Percentiles rank a stretch among this genome's conserved stretches.
phyloP scores from a whole-genome alignment of 2,329 filamentous ascomycete species.

The Venturia asperata region DNA sequence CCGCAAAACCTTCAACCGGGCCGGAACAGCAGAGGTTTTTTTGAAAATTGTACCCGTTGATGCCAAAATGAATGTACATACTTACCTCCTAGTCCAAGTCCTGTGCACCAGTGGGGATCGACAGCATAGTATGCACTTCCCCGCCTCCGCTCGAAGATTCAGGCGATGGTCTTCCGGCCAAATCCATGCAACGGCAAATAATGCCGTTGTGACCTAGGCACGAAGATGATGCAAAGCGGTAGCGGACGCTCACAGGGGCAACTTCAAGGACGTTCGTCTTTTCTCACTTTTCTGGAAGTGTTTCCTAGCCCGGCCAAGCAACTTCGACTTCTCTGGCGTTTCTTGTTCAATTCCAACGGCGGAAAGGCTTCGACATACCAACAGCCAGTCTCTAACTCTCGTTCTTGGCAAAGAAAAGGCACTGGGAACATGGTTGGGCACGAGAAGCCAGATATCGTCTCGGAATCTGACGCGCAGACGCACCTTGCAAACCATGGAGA shows the following conservation, averaged over 20 bases:
- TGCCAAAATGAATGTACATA: too few species aligned
- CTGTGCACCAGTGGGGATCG: not conserved
- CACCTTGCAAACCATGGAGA: not conserved
- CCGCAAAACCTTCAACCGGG: too few species aligned
- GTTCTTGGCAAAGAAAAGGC: not conserved
- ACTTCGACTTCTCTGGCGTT: too few species aligned
- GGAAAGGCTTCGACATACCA: not conserved
- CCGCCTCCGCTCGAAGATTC: not conserved
- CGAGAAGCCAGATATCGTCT: conserved; percentile 1
- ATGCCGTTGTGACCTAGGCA: not conserved
- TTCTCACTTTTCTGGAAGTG: too few species aligned
- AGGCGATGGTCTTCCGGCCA: not conserved
- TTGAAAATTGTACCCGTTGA: too few species aligned
- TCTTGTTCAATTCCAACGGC: not conserved
- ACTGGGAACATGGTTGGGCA: not conserved
- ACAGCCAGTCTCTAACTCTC: not conserved
- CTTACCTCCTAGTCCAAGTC: too few species aligned
- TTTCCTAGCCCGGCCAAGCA: too few species aligned
- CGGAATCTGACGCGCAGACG: not conserved
- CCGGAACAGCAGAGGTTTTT: too few species aligned
- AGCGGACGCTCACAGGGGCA: too few species aligned
- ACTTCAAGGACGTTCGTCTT: too few species aligned
- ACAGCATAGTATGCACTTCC: not conserved
- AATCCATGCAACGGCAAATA: conserved; percentile 1
- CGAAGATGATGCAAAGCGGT: not conserved